A percentile compares a stretch with the other conserved stretches of the same genome.
These are phyloP conservation scores for Silene latifolia DNA, from an alignment of 148 eudicot species.

Conservation along the genomic window DNA sequence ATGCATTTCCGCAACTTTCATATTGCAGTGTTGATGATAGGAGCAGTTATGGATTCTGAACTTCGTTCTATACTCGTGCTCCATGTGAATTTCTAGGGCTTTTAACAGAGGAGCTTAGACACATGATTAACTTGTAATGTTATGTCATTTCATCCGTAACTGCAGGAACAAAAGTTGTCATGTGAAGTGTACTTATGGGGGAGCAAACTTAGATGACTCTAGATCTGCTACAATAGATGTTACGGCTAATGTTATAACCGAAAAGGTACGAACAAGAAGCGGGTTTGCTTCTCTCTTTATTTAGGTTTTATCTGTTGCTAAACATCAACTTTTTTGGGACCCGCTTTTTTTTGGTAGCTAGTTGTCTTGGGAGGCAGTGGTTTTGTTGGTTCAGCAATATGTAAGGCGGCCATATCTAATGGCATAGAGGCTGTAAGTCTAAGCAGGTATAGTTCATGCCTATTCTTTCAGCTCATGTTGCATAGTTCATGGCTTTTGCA, in stretches of 20 bases:
- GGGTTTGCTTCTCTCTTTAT: slow-evolving; percentile 13
- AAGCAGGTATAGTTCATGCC: slow-evolving; percentile 58
- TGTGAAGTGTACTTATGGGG: slow-evolving; percentile 67
- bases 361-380: slow-evolving; percentile 98
- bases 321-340: slow-evolving; percentile 10
- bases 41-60: background rate
- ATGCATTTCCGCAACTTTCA: background rate
- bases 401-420: slow-evolving; percentile 93
- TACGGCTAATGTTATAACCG: slow-evolving; percentile 72
- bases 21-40: background rate
- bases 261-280: slow-evolving; percentile 48
- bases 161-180: slow-evolving; percentile 43
- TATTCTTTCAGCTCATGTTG: background rate
- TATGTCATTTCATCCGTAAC: slow-evolving; percentile 1
- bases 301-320: slow-evolving; percentile 2
- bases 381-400: slow-evolving; percentile 97
- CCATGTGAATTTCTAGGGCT: background rate
- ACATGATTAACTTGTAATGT: background rate
- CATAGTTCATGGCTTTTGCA: background rate
- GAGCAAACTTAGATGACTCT: slow-evolving; percentile 38
- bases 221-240: slow-evolving; percentile 72
- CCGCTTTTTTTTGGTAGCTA: slow-evolving; percentile 52
- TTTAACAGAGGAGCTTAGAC: background rate
- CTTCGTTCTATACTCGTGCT: background rate
- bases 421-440: slow-evolving; percentile 90